Evolutionary conservation across 306 rosid species (phyloP).

Genomic region (Neltuma alba): DNA sequence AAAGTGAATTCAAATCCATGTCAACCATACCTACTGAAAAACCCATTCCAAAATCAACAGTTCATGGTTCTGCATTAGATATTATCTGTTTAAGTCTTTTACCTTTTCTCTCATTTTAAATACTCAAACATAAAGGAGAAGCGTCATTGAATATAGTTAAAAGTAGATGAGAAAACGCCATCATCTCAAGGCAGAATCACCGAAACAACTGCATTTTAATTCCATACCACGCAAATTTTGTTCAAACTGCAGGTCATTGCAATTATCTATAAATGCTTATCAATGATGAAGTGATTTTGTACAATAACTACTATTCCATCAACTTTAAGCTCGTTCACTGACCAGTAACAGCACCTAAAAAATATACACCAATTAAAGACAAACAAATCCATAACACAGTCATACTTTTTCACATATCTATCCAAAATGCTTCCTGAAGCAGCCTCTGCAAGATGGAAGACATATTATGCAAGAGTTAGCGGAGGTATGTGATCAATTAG

Average conservation of each 20-base stretch:
- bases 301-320: neutral
- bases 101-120: neutral
- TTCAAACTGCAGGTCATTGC: neutral
- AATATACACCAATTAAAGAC: neutral
- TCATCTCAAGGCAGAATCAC: neutral
- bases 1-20: slow-evolving; percentile 13
- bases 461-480: neutral
- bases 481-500: neutral
- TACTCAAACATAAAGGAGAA: slow-evolving; percentile 2
- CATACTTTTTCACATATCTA: slow-evolving; percentile 76
- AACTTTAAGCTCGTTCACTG: neutral
- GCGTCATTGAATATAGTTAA: neutral
- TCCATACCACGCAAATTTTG: neutral
- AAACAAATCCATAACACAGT: slow-evolving; percentile 6
- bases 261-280: neutral
- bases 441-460: slow-evolving; percentile 51
- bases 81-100: neutral
- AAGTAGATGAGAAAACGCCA: neutral
- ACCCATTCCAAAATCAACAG: neutral
- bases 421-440: slow-evolving; percentile 64
- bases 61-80: neutral
- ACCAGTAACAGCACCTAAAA: neutral
- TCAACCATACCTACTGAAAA: neutral
- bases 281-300: neutral
- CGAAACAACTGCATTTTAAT: neutral